These are phyloP conservation scores for Dictyostelium discoideum DNA, from an alignment of 78 protist species.

Conservation along the genomic window DNA sequence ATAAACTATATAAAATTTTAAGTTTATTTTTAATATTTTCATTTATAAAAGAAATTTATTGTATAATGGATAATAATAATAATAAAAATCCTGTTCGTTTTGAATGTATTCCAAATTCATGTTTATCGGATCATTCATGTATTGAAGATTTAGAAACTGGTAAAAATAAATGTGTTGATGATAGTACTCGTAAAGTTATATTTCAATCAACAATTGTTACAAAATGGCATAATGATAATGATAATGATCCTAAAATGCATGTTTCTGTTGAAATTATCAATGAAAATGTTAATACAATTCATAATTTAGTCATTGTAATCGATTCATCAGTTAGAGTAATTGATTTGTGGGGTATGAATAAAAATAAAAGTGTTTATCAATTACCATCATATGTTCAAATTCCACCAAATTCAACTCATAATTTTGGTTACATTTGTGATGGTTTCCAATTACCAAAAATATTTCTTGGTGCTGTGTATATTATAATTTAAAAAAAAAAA, in stretches of 20 bases:
- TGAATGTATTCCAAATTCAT: neutral
- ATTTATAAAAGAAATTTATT: neutral
- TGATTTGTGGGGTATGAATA: neutral
- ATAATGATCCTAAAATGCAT: neutral
- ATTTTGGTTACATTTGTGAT: neutral
- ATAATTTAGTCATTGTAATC: neutral
- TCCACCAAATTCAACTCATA: neutral
- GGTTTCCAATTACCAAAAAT: neutral
- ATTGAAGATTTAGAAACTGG: neutral
- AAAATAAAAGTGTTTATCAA: neutral
- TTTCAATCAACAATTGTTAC: neutral
- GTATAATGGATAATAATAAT: neutral
- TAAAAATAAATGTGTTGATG: neutral
- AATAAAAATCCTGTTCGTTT: neutral
- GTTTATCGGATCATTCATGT: neutral
- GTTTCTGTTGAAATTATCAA: neutral
- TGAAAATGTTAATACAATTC: neutral
- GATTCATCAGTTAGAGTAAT: neutral
- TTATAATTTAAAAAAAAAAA: too few species aligned
- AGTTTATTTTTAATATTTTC: neutral
- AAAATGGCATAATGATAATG: neutral
- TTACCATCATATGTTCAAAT: neutral
- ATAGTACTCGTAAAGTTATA: neutral
- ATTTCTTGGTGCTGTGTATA: neutral
- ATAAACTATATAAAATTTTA: neutral